phyloP scores from a whole-genome alignment of 192 early-diverging fungal species.

The Coemansia sp. region DNA sequence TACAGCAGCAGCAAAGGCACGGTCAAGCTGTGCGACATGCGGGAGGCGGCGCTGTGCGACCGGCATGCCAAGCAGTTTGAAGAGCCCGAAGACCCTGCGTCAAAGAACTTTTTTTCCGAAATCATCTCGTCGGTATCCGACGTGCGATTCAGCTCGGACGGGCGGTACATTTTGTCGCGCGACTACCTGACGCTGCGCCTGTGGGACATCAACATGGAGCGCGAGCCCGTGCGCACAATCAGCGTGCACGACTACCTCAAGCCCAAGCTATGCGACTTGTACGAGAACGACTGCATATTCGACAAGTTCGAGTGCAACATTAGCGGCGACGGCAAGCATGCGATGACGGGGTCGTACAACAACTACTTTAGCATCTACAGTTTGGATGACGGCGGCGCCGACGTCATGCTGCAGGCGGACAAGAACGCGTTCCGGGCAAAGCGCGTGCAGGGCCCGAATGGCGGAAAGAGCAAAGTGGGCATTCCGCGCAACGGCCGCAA shows the following conservation, averaged over 20 bases:
- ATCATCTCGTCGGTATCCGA: conserved; percentile 99
- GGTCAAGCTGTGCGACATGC: conserved; percentile 97
- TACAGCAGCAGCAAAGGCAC: conserved; percentile 98
- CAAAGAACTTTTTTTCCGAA: conserved; percentile 99
- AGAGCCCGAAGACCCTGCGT: conserved; percentile 88
- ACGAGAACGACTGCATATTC: conserved; percentile 99
- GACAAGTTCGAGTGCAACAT: conserved; percentile 99
- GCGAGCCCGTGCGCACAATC: conserved; percentile 88
- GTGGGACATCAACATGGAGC: conserved; percentile 99
- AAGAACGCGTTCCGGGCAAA: conserved; percentile 98
- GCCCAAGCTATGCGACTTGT: conserved; percentile 95
- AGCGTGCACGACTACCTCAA: conserved; percentile 94
- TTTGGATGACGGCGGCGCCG: conserved; percentile 71
- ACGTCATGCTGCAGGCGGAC: conserved; percentile 91
- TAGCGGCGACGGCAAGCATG: conserved; percentile 90
- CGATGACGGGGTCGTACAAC: conserved; percentile 97
- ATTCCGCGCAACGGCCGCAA: conserved; percentile 58
- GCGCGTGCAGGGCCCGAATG: conserved; percentile 64
- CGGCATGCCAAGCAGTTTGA: conserved; percentile 92
- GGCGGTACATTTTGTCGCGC: conserved; percentile 93
- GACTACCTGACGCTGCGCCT: conserved; percentile 97
- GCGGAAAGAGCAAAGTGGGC: conserved; percentile 57
- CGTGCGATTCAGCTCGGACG: conserved; percentile 94
- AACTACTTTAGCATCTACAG: conserved; percentile 99
- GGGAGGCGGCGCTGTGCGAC: conserved; percentile 92